Percentiles rank a stretch among this genome's conserved stretches.
These are phyloP conservation scores for Suillus occidentalis DNA, from an alignment of 768 basidiomycete genomes.

Conservation along the genomic window DNA sequence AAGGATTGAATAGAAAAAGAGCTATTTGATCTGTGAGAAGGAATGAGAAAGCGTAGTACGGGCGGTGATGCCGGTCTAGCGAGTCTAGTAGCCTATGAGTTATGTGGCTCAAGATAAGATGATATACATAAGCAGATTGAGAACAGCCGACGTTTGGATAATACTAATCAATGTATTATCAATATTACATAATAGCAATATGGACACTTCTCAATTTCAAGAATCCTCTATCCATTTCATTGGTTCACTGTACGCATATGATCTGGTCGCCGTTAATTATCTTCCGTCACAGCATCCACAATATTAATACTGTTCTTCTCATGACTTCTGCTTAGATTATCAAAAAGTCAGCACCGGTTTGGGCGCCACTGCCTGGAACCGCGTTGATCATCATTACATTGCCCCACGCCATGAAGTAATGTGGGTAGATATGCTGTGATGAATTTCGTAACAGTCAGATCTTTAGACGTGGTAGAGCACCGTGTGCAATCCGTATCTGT, in stretches of 20 bases:
- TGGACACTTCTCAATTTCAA: not conserved
- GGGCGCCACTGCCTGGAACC: not conserved
- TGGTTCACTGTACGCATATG: not conserved
- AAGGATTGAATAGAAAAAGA: not conserved
- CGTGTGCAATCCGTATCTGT: not conserved
- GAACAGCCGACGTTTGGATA: not conserved
- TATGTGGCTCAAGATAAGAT: slow-evolving; percentile 9
- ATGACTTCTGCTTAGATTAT: not conserved
- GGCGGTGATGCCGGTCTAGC: slow-evolving; percentile 3
- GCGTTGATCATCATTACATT: not conserved
- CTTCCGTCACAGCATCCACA: slow-evolving; percentile 1
- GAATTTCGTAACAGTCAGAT: not conserved
- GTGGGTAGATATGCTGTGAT: not conserved
- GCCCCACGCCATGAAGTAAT: not conserved
- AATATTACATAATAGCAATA: not conserved
- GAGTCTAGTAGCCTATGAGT: not conserved
- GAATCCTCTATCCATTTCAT: not conserved
- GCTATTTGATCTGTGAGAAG: slow-evolving; percentile 2
- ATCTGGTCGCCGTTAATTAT: not conserved
- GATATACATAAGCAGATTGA: slow-evolving; percentile 2
- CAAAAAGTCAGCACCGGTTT: not conserved
- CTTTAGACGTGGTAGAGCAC: not conserved
- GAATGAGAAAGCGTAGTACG: not conserved
- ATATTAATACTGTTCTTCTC: slow-evolving; percentile 3
- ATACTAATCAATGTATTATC: not conserved